These are phyloP conservation scores for Talaromyces ruber DNA, from an alignment of 495 filamentous ascomycete genomes.

Conservation along the genomic window DNA sequence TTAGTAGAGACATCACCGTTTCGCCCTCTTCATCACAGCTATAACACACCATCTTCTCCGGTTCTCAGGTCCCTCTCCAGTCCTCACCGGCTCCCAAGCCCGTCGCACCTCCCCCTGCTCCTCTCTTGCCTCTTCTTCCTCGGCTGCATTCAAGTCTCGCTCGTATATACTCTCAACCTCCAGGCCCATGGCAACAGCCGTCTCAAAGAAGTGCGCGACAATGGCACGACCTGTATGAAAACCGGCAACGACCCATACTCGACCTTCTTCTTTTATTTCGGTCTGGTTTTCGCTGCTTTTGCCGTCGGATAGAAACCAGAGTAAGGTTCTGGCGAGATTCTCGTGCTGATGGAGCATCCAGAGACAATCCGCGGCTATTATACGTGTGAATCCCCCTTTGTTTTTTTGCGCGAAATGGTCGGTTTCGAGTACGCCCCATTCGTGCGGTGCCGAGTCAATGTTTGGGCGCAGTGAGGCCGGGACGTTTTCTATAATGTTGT, in stretches of 20 bases:
- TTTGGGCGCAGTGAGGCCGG: slow-evolving; percentile 9
- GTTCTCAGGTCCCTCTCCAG: slow-evolving; percentile 58
- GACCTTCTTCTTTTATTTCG: slow-evolving; percentile 23
- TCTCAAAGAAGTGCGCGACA: slow-evolving; percentile 64
- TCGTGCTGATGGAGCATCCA: slow-evolving; percentile 79
- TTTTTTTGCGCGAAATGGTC: slow-evolving; percentile 44
- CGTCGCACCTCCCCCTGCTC: slow-evolving; percentile 44
- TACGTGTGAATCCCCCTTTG: slow-evolving; percentile 49
- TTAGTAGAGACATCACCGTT: too few relatives aligned
- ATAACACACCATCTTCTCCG: slow-evolving; percentile 74
- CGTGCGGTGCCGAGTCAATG: slow-evolving; percentile 50
- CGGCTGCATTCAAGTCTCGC: slow-evolving; percentile 54
- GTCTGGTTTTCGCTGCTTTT: neutral
- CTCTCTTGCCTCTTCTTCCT: slow-evolving; percentile 19
- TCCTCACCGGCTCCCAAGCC: slow-evolving; percentile 44
- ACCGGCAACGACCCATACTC: slow-evolving; percentile 61
- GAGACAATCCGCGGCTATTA: slow-evolving; percentile 75
- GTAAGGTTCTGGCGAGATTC: slow-evolving; percentile 60
- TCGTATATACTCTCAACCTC: slow-evolving; percentile 66
- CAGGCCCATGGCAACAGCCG: slow-evolving; percentile 48
- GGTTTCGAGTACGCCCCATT: slow-evolving; percentile 56
- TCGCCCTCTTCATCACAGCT: slow-evolving; percentile 43
- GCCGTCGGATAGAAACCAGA: slow-evolving; percentile 52
- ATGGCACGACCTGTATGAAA: slow-evolving; percentile 79
- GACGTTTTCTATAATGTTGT: slow-evolving; percentile 54